Conservation (phyloP, 2,329 filamentous ascomycete species). For the Cercospora sesami region DNA sequence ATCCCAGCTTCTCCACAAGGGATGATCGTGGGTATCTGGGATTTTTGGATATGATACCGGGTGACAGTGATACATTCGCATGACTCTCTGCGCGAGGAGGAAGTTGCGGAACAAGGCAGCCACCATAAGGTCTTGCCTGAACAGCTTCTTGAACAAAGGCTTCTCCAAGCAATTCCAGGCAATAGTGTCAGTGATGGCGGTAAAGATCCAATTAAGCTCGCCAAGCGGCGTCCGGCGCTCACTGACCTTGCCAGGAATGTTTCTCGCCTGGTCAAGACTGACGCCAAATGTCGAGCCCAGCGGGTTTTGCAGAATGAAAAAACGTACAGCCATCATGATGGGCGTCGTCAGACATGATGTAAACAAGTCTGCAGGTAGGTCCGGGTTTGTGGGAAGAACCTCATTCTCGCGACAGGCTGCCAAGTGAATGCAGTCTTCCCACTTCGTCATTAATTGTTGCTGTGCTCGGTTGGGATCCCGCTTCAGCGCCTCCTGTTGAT, state of each 20-base stretch:
- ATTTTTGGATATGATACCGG: slow-evolving; percentile 87
- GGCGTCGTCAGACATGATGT: slow-evolving; percentile 94
- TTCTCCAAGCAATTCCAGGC: slow-evolving; percentile 94
- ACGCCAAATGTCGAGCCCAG: slow-evolving; percentile 59
- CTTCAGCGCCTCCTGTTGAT: slow-evolving; percentile 73
- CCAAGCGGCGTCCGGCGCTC: slow-evolving; percentile 91
- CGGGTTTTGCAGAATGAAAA: slow-evolving; percentile 93
- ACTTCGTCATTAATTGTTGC: slow-evolving; percentile 52
- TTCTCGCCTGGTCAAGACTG: slow-evolving; percentile 78
- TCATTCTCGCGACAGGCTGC: slow-evolving; percentile 89
- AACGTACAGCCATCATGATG: slow-evolving; percentile 95
- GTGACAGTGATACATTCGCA: slow-evolving; percentile 94
- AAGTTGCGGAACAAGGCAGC: slow-evolving; percentile 96
- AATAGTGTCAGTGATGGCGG: slow-evolving; percentile 97
- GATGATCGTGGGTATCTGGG: slow-evolving; percentile 93
- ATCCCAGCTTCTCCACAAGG: slow-evolving; percentile 97
- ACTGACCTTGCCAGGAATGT: slow-evolving; percentile 86
- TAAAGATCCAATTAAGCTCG: slow-evolving; percentile 99
- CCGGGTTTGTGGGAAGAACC: slow-evolving; percentile 90
- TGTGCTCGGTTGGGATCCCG: slow-evolving; percentile 61
- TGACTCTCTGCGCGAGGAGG: slow-evolving; percentile 87
- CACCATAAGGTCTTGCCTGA: slow-evolving; percentile 98
- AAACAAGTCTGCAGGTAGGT: slow-evolving; percentile 90
- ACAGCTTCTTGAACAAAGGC: slow-evolving; percentile 91
- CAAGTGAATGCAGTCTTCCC: slow-evolving; percentile 86